Evolutionary conservation across 169 alveolate genomes (phyloP).

Genomic region (Theileria annulata): DNA sequence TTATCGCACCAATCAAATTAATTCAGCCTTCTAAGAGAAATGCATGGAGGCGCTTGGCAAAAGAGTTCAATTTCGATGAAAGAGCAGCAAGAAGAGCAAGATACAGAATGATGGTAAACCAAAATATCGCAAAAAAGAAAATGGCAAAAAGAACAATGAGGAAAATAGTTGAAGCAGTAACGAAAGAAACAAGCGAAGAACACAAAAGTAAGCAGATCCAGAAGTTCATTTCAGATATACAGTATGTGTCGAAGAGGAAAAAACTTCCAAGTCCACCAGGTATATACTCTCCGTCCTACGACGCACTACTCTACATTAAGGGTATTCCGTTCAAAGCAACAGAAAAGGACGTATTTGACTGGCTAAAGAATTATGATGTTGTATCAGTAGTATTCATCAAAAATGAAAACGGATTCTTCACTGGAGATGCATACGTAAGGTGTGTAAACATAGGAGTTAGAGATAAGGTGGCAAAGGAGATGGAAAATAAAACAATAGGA

Average conservation of each 20-base stretch:
- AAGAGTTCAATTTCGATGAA: constrained; percentile 15
- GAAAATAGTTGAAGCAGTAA: constrained; percentile 12
- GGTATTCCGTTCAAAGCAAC: constrained; percentile 57
- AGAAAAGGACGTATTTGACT: constrained; percentile 38
- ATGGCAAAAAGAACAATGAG: constrained; percentile 19
- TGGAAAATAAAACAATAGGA: constrained; percentile 46
- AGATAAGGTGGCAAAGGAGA: constrained; percentile 50
- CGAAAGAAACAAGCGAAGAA: constrained; percentile 8
- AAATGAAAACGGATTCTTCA: constrained; percentile 59
- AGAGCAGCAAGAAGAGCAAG: constrained; percentile 13
- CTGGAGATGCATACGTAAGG: constrained; percentile 71
- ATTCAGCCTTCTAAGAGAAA: constrained; percentile 1
- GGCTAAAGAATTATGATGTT: constrained; percentile 50
- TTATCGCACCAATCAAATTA: neutral
- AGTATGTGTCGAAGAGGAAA: constrained; percentile 34
- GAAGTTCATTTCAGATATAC: constrained; percentile 42
- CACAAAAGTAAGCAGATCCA: constrained; percentile 7
- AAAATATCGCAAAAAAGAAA: constrained; percentile 2
- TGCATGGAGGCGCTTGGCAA: neutral
- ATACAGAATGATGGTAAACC: neutral
- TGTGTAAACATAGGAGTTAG: constrained; percentile 37
- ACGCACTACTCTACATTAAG: constrained; percentile 51
- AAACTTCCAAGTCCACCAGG: constrained; percentile 51
- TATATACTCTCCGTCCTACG: constrained; percentile 34
- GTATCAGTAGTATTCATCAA: constrained; percentile 42